A percentile compares a stretch with the other conserved stretches of the same genome.
Evolutionary conservation across 31 red algal genomes (phyloP).

Genomic region (Odonthalia washingtoniensis): DNA sequence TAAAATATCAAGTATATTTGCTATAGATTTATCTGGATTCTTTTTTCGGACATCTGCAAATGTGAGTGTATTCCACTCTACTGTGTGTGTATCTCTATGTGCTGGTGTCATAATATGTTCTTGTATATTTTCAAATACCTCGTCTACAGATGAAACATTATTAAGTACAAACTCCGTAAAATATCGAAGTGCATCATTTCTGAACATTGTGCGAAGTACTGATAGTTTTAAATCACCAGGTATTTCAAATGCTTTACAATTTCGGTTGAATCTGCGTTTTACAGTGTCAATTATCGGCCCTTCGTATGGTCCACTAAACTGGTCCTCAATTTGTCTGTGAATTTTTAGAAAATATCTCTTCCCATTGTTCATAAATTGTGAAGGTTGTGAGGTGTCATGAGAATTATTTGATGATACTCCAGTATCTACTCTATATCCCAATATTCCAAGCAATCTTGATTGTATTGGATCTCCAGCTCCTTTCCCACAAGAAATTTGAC

Average conservation of each 20-base stretch:
- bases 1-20: background rate
- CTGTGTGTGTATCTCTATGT: background rate
- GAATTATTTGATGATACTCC: background rate
- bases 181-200: constrained; percentile 22
- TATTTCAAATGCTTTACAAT: constrained; percentile 19
- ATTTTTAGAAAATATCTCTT: constrained; percentile 1
- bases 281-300: constrained; percentile 10
- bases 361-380: background rate
- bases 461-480: background rate
- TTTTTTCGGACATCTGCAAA: constrained; percentile 1
- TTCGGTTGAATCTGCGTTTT: constrained; percentile 8
- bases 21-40: background rate
- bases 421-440: background rate
- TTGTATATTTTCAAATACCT: background rate
- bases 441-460: background rate
- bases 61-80: background rate
- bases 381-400: background rate
- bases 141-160: background rate
- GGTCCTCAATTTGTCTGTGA: background rate
- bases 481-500: background rate
- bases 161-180: constrained; percentile 26
- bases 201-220: constrained; percentile 14
- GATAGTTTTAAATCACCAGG: background rate
- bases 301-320: constrained; percentile 8
- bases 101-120: background rate